Percentiles rank a stretch among this genome's conserved stretches.
These are phyloP conservation scores for Blastosporella zonata DNA, from an alignment of 1,284 basidiomycete genomes.

Conservation along the genomic window DNA sequence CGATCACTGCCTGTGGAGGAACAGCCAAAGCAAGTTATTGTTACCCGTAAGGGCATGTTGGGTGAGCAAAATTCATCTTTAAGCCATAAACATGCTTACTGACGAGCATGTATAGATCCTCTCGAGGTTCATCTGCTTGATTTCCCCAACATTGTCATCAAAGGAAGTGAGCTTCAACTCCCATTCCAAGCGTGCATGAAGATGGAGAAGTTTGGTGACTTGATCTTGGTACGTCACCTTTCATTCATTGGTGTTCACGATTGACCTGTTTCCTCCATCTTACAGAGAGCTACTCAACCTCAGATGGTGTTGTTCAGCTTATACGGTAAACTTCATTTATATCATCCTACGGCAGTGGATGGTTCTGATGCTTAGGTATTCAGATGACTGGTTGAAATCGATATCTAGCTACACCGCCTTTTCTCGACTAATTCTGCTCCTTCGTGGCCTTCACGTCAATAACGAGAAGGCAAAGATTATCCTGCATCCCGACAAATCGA, in stretches of 20 bases:
- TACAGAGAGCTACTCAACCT: slow-evolving; percentile 90
- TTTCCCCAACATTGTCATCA: slow-evolving; percentile 99
- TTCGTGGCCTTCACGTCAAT: slow-evolving; percentile 98
- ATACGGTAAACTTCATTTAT: slow-evolving; percentile 62
- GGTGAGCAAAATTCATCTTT: slow-evolving; percentile 40
- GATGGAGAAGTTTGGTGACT: slow-evolving; percentile 99
- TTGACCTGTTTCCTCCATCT: slow-evolving; percentile 10
- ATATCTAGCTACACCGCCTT: slow-evolving; percentile 99
- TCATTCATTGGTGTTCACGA: not conserved
- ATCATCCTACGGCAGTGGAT: not conserved
- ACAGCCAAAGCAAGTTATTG: slow-evolving; percentile 99
- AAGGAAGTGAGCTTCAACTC: slow-evolving; percentile 96
- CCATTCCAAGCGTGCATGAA: slow-evolving; percentile 99
- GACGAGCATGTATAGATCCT: slow-evolving; percentile 54
- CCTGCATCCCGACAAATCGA: slow-evolving; percentile 89
- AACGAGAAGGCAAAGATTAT: slow-evolving; percentile 99
- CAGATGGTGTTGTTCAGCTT: slow-evolving; percentile 99
- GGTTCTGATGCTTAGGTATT: slow-evolving; percentile 7
- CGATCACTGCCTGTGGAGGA: slow-evolving; percentile 98
- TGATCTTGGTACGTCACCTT: slow-evolving; percentile 68
- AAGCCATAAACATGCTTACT: not conserved
- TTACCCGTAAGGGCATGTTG: slow-evolving; percentile 99
- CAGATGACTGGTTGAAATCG: slow-evolving; percentile 98
- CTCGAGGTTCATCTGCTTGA: slow-evolving; percentile 98
- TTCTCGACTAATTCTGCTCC: slow-evolving; percentile 92